phyloP scores from a whole-genome alignment of 306 rosid species.

The Gastrolobium bilobum region DNA sequence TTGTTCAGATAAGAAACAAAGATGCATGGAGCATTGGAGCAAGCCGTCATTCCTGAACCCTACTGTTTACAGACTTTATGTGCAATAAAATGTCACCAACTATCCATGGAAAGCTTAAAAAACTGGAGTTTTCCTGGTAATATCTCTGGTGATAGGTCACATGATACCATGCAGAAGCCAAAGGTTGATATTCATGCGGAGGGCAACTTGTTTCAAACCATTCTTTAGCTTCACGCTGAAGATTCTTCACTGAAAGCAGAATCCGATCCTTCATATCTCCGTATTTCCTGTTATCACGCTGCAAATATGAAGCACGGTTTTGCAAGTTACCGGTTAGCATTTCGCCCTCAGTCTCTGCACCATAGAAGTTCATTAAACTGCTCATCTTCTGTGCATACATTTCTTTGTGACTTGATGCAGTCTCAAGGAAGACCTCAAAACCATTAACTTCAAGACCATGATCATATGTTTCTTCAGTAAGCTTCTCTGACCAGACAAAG shows the following conservation, averaged over 20 bases:
- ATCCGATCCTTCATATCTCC: constrained; percentile 87
- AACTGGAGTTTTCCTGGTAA: constrained; percentile 52
- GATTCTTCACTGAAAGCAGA: constrained; percentile 63
- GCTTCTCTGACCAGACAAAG: constrained; percentile 59
- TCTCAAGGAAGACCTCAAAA: constrained; percentile 64
- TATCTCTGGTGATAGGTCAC: constrained; percentile 74
- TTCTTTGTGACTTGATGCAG: constrained; percentile 69
- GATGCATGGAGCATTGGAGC: background rate
- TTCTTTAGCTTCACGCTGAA: constrained; percentile 73
- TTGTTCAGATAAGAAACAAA: background rate
- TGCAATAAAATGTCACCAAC: constrained; percentile 72
- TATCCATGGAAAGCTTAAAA: constrained; percentile 92
- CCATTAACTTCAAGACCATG: constrained; percentile 74
- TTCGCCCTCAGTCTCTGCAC: constrained; percentile 78
- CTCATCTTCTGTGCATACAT: constrained; percentile 71
- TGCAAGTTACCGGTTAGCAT: constrained; percentile 78
- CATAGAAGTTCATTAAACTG: constrained; percentile 71
- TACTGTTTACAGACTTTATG: constrained; percentile 61
- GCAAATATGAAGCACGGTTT: constrained; percentile 75
- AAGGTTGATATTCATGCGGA: constrained; percentile 47
- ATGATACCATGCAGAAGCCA: constrained; percentile 96
- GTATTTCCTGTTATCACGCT: constrained; percentile 82
- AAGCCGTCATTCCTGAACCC: constrained; percentile 6
- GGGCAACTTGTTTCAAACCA: constrained; percentile 76
- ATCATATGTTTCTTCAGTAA: constrained; percentile 69